Base-by-base conservation (phyloP, 805 yeast species). In the Pichia manshurica region DNA sequence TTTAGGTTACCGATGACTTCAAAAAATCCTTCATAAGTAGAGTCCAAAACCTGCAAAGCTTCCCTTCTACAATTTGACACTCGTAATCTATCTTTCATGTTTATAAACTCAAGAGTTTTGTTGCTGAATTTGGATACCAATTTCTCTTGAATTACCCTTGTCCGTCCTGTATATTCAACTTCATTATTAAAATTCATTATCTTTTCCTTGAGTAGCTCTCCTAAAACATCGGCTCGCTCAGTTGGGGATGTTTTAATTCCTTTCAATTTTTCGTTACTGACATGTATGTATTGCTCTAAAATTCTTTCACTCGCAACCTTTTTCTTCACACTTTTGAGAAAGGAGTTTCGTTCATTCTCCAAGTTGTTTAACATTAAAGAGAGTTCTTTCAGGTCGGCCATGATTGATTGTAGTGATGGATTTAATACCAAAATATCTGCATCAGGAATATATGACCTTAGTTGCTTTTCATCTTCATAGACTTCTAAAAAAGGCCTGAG, bases 1-100 rank as follows among this genome's bases (percentile, higher is more conserved):
- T 73, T 73, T 23, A 87, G 61, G 58, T 86, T 84, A 5, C 71
- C 67, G 16, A 73, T 62, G 2, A 87, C 71, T 55, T 84, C 87
- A 25, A 72, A 62, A 56, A 71, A 83, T 42, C 76, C 72, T 35
- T 68, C 62, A 52, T 71, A 76, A 1, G 74, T 77, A 5, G 69
- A 62, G 46, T 79, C 84, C 25, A 84, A 61, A 1, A 62, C 65
- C 46, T 77, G 79, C 38, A 85, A 61, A 0, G 76, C 74, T 20
- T 67, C 65, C 44, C 74, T 76, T 40, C 88, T 66, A 31, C 66
- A 65, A 4, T 48, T 50, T 2, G 68, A 58, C 1, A 65, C 53
- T 16, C 57, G 47, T 48, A 32, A 60, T 39, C 56, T 71, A 74
- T 61, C 53, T 16, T 56, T 56, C 2, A 60, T 62, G 21, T 66